Conservation (phyloP, 2,329 filamentous ascomycete genomes). For the Lizonia empirigonia region DNA sequence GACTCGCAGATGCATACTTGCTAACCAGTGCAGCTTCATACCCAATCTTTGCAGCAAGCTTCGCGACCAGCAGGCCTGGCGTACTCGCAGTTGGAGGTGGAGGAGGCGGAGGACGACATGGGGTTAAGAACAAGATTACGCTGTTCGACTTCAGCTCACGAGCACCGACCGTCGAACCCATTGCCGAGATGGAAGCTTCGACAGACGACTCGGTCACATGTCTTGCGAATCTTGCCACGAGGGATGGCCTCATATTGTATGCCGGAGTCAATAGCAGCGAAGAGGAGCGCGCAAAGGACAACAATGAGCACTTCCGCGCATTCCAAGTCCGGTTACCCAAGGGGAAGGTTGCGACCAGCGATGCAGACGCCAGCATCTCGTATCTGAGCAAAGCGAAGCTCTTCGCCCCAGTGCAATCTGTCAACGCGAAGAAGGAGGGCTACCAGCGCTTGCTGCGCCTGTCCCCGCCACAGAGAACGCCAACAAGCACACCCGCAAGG, state of each 20-base stretch:
- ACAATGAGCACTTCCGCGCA: constrained; percentile 82
- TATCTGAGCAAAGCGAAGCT: constrained; percentile 58
- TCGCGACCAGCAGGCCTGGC: constrained; percentile 76
- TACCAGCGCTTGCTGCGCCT: constrained; percentile 65
- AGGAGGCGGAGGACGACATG: constrained; percentile 70
- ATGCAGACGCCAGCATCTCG: constrained; percentile 47
- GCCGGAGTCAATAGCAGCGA: constrained; percentile 80
- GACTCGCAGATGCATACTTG: neutral
- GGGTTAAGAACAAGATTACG: constrained; percentile 82
- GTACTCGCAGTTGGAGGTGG: constrained; percentile 82
- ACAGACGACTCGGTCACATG: constrained; percentile 91
- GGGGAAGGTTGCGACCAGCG: constrained; percentile 47
- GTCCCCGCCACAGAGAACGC: constrained; percentile 59
- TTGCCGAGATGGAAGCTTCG: constrained; percentile 77
- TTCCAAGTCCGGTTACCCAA: constrained; percentile 67
- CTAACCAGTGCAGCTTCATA: constrained; percentile 55
- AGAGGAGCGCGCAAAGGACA: constrained; percentile 72
- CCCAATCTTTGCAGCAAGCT: constrained; percentile 85
- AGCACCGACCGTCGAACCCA: constrained; percentile 62
- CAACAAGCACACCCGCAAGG: constrained; percentile 54
- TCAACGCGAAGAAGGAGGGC: constrained; percentile 57
- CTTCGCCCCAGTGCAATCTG: constrained; percentile 52
- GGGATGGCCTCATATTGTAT: constrained; percentile 61
- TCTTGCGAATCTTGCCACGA: constrained; percentile 69
- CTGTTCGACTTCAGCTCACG: constrained; percentile 70